Conservation (phyloP, 2,329 filamentous ascomycete species). For the Aureobasidium sp. region DNA sequence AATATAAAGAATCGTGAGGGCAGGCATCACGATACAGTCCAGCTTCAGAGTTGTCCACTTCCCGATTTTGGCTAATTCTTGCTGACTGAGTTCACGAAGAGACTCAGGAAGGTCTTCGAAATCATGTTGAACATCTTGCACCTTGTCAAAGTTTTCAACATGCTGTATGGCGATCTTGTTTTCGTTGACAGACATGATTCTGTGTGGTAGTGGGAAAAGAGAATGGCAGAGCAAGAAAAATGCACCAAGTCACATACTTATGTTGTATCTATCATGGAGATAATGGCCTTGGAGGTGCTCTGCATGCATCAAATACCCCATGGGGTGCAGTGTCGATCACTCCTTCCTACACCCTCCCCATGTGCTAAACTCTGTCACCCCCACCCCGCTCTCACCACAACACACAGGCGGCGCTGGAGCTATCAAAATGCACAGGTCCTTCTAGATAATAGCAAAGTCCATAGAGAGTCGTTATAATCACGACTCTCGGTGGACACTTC, state of each 20-base stretch:
- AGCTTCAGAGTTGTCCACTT: conserved; percentile 3
- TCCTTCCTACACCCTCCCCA: too few species aligned
- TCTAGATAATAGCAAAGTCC: too few species aligned
- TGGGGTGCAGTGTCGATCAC: not conserved
- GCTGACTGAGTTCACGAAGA: not conserved
- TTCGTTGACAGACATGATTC: not conserved
- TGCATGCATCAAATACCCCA: not conserved
- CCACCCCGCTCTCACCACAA: too few species aligned
- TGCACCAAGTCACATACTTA: not conserved
- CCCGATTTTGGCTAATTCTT: not conserved
- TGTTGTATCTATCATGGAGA: not conserved
- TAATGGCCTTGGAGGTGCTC: not conserved
- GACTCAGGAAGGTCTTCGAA: conserved; percentile 2
- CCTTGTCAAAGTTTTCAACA: not conserved
- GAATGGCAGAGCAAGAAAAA: not conserved
- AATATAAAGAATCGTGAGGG: conserved; percentile 1
- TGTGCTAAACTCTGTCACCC: too few species aligned
- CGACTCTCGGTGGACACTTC: too few species aligned
- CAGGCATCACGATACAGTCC: conserved; percentile 2
- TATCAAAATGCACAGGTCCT: too few species aligned
- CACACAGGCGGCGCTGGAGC: too few species aligned
- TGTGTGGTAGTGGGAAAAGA: not conserved
- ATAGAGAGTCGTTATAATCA: too few species aligned
- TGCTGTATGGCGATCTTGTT: conserved; percentile 1
- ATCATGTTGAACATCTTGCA: not conserved